phyloP scores from a whole-genome alignment of 2,329 filamentous ascomycete genomes.

The Monilinia fructicola region DNA sequence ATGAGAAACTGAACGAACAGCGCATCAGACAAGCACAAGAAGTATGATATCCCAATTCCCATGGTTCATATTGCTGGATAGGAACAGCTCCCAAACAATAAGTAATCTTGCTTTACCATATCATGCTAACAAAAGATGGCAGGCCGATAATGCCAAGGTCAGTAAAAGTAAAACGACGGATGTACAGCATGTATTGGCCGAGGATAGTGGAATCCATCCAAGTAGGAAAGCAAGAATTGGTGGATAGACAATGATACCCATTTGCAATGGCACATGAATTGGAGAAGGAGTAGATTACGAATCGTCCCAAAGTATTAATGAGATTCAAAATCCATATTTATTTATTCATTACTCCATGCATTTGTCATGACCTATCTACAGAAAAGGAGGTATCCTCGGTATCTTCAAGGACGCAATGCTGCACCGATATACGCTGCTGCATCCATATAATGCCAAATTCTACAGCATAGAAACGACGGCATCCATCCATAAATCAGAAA shows the following conservation, averaged over 20 bases:
- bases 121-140: conserved; percentile 3
- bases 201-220: conserved; percentile 38
- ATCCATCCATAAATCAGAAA: conserved; percentile 16
- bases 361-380: conserved; percentile 33
- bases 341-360: conserved; percentile 28
- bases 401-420: conserved; percentile 19
- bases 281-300: not conserved
- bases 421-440: conserved; percentile 14
- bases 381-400: conserved; percentile 30
- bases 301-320: conserved; percentile 3
- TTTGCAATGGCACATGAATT: not conserved
- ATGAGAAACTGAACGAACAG: conserved; percentile 73
- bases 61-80: not conserved
- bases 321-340: conserved; percentile 17
- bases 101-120: not conserved
- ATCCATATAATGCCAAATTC: conserved; percentile 19
- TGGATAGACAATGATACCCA: conserved; percentile 15
- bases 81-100: not conserved
- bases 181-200: conserved; percentile 30
- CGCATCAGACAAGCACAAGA: conserved; percentile 35
- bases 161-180: conserved; percentile 30
- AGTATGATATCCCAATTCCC: not conserved
- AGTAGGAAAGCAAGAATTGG: conserved; percentile 35
- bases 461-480: conserved; percentile 20
- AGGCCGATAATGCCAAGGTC: conserved; percentile 14